These are phyloP conservation scores for Blyttiomyces sp. DNA, from an alignment of 371 early-diverging fungal genomes.

Conservation along the genomic window DNA sequence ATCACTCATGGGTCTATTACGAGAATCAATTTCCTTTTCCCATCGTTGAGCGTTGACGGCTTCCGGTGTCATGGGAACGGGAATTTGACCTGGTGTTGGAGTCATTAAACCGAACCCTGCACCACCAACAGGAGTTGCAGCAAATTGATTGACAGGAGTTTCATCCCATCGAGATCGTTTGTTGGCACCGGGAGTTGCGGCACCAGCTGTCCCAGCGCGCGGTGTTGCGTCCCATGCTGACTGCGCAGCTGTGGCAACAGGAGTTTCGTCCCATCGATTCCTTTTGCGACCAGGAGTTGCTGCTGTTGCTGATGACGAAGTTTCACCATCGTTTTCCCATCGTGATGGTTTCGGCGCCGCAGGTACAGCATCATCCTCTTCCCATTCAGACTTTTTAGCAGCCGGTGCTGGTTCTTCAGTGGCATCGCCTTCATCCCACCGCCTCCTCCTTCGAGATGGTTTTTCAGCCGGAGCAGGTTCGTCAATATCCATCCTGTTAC, in stretches of 20 bases:
- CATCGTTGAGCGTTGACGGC: constrained; percentile 69
- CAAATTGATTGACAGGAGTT: constrained; percentile 59
- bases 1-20: constrained; percentile 80
- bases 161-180: constrained; percentile 56
- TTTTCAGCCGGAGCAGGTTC: constrained; percentile 19
- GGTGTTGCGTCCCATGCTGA: constrained; percentile 46
- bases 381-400: neutral
- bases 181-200: constrained; percentile 42
- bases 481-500: constrained; percentile 9
- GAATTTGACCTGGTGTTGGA: constrained; percentile 61
- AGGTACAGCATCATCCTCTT: neutral
- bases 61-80: constrained; percentile 80
- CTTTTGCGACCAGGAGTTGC: constrained; percentile 41
- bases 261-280: constrained; percentile 66
- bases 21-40: constrained; percentile 81
- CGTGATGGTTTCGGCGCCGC: neutral
- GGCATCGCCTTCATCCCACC: constrained; percentile 87
- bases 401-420: constrained; percentile 34
- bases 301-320: constrained; percentile 27
- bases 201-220: constrained; percentile 16
- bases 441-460: constrained; percentile 58
- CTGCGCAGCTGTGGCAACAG: constrained; percentile 46
- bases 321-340: constrained; percentile 14
- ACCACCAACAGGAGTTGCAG: constrained; percentile 68
- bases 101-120: constrained; percentile 66